phyloP scores from a whole-genome alignment of 495 filamentous ascomycete genomes.

The Halenospora varia region DNA sequence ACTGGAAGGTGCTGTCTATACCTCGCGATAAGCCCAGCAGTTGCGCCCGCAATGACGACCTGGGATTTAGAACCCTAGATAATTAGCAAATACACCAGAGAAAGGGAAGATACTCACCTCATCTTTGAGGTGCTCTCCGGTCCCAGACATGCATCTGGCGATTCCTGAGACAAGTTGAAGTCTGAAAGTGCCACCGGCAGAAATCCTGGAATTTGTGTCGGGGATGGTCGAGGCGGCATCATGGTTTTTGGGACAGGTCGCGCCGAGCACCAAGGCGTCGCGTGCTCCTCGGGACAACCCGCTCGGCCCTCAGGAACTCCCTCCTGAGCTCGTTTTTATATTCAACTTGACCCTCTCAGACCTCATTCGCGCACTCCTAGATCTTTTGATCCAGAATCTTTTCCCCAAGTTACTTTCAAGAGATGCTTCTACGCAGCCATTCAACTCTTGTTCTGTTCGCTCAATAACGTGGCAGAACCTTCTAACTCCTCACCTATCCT shows the following conservation, averaged over 20 bases:
- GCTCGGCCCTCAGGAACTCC: no score
- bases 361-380: no score
- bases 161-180: background rate
- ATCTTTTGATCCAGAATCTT: no score
- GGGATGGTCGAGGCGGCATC: background rate
- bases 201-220: background rate
- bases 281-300: no score
- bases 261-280: background rate
- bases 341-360: no score
- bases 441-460: no score
- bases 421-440: no score
- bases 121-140: constrained; percentile 79
- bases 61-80: constrained; percentile 73
- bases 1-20: constrained; percentile 25
- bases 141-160: constrained; percentile 66
- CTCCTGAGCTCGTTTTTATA: no score
- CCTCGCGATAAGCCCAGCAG: constrained; percentile 87
- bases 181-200: background rate
- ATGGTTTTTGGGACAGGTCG: background rate
- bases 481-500: no score
- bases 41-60: constrained; percentile 77
- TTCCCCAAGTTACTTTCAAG: no score
- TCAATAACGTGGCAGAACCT: no score
- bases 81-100: constrained; percentile 1
- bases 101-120: constrained; percentile 50